Percentiles rank a stretch among this genome's conserved stretches.
phyloP scores from a whole-genome alignment of 306 rosid genomes.

The Pterocarpus santalinus region DNA sequence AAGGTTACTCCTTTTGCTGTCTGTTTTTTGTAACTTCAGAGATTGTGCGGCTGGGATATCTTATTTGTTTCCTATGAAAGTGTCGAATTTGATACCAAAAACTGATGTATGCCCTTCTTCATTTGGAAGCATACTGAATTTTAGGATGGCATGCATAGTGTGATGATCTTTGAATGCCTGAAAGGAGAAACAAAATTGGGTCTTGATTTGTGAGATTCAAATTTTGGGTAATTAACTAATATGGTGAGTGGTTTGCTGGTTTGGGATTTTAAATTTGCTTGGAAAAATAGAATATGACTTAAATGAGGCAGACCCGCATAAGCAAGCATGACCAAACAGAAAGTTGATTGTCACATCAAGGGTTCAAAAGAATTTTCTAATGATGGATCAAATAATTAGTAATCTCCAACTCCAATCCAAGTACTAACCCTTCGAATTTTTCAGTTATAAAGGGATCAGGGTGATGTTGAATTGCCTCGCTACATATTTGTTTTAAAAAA shows the following conservation, averaged over 20 bases:
- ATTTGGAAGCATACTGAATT: neutral
- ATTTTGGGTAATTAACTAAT: neutral
- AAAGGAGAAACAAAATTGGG: neutral
- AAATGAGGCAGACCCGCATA: slow-evolving; percentile 12
- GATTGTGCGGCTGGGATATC: slow-evolving; percentile 23
- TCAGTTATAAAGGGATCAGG: slow-evolving; percentile 1
- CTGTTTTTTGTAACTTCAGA: neutral
- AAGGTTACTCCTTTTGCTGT: neutral
- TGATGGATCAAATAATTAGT: neutral
- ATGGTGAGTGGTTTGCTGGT: neutral
- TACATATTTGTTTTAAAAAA: neutral
- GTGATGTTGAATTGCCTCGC: slow-evolving; percentile 11
- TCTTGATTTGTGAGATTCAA: neutral
- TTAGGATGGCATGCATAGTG: neutral
- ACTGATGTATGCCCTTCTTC: neutral
- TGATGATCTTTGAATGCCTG: neutral
- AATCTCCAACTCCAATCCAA: neutral
- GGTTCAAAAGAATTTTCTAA: neutral
- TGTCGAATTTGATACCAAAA: slow-evolving; percentile 12
- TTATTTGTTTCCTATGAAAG: neutral
- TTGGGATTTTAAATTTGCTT: slow-evolving; percentile 16
- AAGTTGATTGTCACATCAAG: slow-evolving; percentile 28
- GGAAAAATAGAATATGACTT: slow-evolving; percentile 1
- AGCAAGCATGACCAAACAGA: slow-evolving; percentile 2
- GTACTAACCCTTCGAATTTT: slow-evolving; percentile 10